phyloP scores from a whole-genome alignment of 805 yeast species.

The Myxozyma mucilagina region DNA sequence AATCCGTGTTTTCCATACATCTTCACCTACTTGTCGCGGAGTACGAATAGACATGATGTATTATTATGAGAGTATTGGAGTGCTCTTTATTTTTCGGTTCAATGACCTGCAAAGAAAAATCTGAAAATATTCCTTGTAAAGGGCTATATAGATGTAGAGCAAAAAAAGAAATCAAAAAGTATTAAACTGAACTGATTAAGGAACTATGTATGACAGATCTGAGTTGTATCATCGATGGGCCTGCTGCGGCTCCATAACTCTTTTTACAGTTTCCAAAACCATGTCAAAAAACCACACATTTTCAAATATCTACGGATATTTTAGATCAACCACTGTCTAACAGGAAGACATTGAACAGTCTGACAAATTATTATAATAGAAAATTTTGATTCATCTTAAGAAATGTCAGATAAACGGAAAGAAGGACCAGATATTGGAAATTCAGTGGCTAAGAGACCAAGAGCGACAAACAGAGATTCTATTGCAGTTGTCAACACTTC shows the following conservation, averaged over 20 bases:
- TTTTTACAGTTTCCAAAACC: not conserved
- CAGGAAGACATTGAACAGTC: too few species aligned
- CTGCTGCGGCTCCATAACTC: not conserved
- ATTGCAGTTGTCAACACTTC: slow-evolving; percentile 31
- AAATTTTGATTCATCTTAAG: not conserved
- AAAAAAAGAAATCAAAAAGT: not conserved
- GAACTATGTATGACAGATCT: not conserved
- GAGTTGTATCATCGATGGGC: not conserved
- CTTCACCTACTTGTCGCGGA: slow-evolving; percentile 66
- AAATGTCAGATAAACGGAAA: slow-evolving; percentile 26
- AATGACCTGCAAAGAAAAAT: too few species aligned
- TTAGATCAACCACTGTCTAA: too few species aligned
- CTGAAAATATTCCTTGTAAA: not conserved
- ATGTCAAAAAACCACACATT: not conserved
- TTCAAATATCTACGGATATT: not conserved
- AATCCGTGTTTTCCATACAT: slow-evolving; percentile 83
- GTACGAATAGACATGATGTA: slow-evolving; percentile 40
- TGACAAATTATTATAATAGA: not conserved
- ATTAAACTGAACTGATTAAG: too few species aligned
- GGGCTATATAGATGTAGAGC: not conserved
- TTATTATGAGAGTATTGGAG: not conserved
- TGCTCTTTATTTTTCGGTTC: too few species aligned
- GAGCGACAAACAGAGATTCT: slow-evolving; percentile 11
- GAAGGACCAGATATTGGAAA: slow-evolving; percentile 8
- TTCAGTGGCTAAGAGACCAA: slow-evolving; percentile 7